A percentile compares a stretch with the other conserved stretches of the same genome.
Conservation (phyloP, 2,329 filamentous ascomycete species). For the Neonectria ditissima region DNA sequence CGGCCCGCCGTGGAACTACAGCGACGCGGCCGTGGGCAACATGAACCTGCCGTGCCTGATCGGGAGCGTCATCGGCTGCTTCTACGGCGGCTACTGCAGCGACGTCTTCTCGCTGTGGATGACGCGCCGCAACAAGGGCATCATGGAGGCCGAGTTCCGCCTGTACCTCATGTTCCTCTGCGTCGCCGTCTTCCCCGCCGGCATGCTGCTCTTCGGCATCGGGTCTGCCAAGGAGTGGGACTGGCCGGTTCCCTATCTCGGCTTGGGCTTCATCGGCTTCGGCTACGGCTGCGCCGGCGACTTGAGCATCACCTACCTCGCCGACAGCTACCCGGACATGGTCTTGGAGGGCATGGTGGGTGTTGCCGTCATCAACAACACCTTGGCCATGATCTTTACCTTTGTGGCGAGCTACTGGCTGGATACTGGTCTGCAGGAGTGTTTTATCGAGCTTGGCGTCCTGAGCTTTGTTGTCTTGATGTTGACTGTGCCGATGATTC, state of each 20-base stretch:
- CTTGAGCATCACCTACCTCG: conserved; percentile 65
- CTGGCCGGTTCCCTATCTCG: conserved; percentile 67
- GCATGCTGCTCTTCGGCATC: conserved; percentile 66
- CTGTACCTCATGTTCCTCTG: conserved; percentile 64
- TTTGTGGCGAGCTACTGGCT: conserved; percentile 64
- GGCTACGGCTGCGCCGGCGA: conserved; percentile 70
- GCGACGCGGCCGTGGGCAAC: conserved; percentile 63
- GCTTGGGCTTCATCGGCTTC: conserved; percentile 68
- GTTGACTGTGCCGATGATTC: conserved; percentile 65
- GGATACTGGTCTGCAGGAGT: conserved; percentile 57
- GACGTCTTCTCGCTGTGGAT: conserved; percentile 68
- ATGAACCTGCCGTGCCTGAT: conserved; percentile 69
- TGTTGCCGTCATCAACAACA: conserved; percentile 68
- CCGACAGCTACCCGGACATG: conserved; percentile 68
- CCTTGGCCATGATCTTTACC: conserved; percentile 65
- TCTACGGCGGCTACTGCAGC: conserved; percentile 68
- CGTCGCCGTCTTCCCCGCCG: conserved; percentile 62
- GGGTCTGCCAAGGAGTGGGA: conserved; percentile 62
- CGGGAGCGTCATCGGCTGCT: conserved; percentile 66
- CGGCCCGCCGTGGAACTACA: conserved; percentile 65
- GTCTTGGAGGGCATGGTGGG: conserved; percentile 70
- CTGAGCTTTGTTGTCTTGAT: conserved; percentile 64
- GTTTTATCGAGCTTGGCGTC: conserved; percentile 64
- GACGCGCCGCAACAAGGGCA: conserved; percentile 63
- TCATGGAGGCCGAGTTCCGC: conserved; percentile 67